Evolutionary conservation across 495 filamentous ascomycete species (phyloP), one percentile per base, ranked within the genome.

Genomic region (Corynascus novoguineensis): DNA sequence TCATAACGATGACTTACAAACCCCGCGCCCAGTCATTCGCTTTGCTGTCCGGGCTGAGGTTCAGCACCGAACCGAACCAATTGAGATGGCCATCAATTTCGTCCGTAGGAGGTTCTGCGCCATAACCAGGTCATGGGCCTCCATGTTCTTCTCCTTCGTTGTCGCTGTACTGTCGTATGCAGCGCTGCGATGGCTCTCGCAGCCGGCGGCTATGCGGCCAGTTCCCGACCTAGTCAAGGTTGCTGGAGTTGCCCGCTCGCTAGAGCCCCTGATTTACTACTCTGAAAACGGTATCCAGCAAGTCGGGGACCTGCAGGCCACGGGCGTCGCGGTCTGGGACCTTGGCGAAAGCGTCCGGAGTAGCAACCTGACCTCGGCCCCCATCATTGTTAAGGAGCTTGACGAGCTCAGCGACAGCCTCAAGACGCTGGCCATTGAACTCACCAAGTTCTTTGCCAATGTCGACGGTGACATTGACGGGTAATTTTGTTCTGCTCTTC

Each of bases 401-500:
- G 90, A 95, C 63, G 85, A 85, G 46, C 75, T 96, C 22, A 88
- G 85, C 51, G 89, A 95, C 52, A 88, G 82, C 42, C 77, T 96
- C 24, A 93, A 92, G 68, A 84, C 81, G 2, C 77, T 96, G 1
- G 86, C 87, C 3, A 76, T 89, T 11, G 90, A 95, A 63, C 74
- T 96, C 22, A 92, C 87, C 7, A 83, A 83, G 60, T 96, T 96
- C 72, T 96, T 96, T 64, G 86, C 90, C 32, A 89, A 89, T 56
- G 89, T 96, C 14, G 88, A 96, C 67, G 88, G 89, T 12, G 91
- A 96, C 62, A 86, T 96, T 59, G 91, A 96, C 67, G 84, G 79
- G 55, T 82, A 69, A 57, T 70, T 61, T 47, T 19, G 2, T 2
- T 9, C 21, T 12, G 21, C 28, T 25, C 5, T 15, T 22, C 14